Conservation (phyloP, 2,329 filamentous ascomycete species). For the Cladophialophora chaetospira region DNA sequence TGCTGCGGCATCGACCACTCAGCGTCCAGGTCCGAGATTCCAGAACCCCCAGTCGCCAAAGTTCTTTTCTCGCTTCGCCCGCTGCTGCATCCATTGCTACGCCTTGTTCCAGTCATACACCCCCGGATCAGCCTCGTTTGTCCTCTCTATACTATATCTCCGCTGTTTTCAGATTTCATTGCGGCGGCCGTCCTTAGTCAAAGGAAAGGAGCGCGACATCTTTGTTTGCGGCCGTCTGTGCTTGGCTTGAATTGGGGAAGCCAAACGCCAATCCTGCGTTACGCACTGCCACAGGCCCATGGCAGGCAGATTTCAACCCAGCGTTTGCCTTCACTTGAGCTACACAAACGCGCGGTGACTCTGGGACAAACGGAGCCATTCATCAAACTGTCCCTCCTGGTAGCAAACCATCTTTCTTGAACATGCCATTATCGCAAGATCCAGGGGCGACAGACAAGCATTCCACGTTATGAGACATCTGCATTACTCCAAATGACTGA, state of each 20-base stretch:
- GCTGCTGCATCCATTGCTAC: background rate
- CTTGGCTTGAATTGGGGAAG: too few relatives aligned
- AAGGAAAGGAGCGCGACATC: too few relatives aligned
- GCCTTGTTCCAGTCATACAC: background rate
- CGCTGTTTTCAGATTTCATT: background rate
- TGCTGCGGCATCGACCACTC: background rate
- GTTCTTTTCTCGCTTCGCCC: background rate
- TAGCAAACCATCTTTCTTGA: constrained; percentile 8
- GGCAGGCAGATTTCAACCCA: background rate
- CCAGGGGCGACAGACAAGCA: constrained; percentile 11
- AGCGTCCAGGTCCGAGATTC: background rate
- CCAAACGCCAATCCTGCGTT: background rate
- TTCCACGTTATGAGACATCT: constrained; percentile 18
- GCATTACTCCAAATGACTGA: constrained; percentile 17
- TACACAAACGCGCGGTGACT: background rate
- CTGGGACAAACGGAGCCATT: too few relatives aligned
- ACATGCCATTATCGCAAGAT: constrained; percentile 21
- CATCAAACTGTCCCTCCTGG: background rate
- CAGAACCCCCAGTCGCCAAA: background rate
- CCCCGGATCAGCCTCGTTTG: background rate
- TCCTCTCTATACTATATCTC: background rate
- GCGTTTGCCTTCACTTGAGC: background rate
- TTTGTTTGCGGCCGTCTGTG: background rate
- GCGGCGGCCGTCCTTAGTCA: background rate
- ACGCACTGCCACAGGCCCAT: background rate